Base-by-base conservation (phyloP, 2,329 filamentous ascomycete species). In the Waltergamsia citrina region DNA sequence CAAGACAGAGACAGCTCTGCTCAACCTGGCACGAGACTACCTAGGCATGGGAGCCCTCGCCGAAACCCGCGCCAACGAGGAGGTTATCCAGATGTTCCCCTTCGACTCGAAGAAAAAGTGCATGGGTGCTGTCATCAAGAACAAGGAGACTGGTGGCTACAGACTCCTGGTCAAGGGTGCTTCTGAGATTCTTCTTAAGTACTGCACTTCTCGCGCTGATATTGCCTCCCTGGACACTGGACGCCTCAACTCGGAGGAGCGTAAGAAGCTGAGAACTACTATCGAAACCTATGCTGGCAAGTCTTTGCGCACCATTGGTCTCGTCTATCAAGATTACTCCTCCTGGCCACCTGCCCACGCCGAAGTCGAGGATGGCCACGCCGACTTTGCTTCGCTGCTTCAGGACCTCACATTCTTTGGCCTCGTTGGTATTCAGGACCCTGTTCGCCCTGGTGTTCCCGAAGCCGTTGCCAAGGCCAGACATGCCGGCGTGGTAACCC, bases 261-360 rank as follows among this genome's bases (percentile, higher is more conserved):
- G 68, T 21, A 63, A 74, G 29, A 65, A 62, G 2, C 55, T 80
- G 23, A 63, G 64, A 34, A 49, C 59, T 22, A 56, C 73, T 36
- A 81, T 81, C 43, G 67, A 71, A 34, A 62, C 64, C 5, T 81
- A 80, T 42, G 76, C 77, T 12, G 65, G 65, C 8, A 65, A 74
- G 29, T 85, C 81, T 12, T 69, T 87, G 14, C 76, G 83, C 36
- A 86, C 81, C 2, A 86, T 87, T 38, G 80, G 71, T 18, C 65
- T 86, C 41, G 67, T 82, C 10, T 86, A 84, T 54, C 72, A 74
- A 32, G 83, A 88, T 43, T 85, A 81, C 40, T 67, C 77, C 33
- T 63, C 59, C 34, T 86, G 81, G 81, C 82, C 82, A 21, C 78
- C 67, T 14, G 72, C 81, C 40, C 60, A 70, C 27, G 76, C 68